A percentile compares a stretch with the other conserved stretches of the same genome.
phyloP scores from a whole-genome alignment of 192 early-diverging fungal genomes.

The Podila epicladia region DNA sequence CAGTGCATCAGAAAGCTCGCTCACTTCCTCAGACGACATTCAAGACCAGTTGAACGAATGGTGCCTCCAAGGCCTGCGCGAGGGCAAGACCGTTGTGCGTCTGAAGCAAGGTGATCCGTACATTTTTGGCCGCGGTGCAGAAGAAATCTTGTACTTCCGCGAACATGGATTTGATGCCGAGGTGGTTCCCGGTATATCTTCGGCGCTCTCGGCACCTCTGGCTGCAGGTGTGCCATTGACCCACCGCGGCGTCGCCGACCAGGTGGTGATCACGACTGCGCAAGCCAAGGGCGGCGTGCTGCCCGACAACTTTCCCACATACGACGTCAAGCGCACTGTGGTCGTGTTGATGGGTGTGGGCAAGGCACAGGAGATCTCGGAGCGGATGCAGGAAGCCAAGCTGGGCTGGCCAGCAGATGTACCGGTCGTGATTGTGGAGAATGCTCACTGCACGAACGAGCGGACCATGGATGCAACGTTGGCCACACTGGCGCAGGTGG shows the following conservation, averaged over 20 bases:
- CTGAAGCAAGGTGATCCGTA: conserved; percentile 95
- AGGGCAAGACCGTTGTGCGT: conserved; percentile 78
- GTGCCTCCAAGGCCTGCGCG: conserved; percentile 73
- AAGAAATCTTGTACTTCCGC: conserved; percentile 83
- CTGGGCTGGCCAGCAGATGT: conserved; percentile 70
- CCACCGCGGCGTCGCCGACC: conserved; percentile 87
- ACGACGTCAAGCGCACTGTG: conserved; percentile 72
- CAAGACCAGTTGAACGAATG: conserved; percentile 83
- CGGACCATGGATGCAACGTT: conserved; percentile 75
- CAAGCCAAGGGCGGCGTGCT: conserved; percentile 80
- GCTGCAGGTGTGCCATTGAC: conserved; percentile 85
- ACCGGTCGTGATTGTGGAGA: conserved; percentile 87
- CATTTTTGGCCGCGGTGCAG: conserved; percentile 92
- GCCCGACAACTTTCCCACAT: conserved; percentile 75
- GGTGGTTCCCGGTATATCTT: conserved; percentile 83
- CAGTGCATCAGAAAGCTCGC: neutral
- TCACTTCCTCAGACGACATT: conserved; percentile 64
- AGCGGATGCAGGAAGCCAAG: conserved; percentile 55
- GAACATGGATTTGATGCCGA: conserved; percentile 68
- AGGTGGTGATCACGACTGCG: conserved; percentile 86
- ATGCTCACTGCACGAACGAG: conserved; percentile 79
- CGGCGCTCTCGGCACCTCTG: conserved; percentile 79
- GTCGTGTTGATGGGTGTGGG: conserved; percentile 90
- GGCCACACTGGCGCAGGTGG: conserved; percentile 67
- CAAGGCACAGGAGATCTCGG: conserved; percentile 70